These are phyloP conservation scores for Chytridiales sp. DNA, from an alignment of 371 early-diverging fungal genomes.

Conservation along the genomic window DNA sequence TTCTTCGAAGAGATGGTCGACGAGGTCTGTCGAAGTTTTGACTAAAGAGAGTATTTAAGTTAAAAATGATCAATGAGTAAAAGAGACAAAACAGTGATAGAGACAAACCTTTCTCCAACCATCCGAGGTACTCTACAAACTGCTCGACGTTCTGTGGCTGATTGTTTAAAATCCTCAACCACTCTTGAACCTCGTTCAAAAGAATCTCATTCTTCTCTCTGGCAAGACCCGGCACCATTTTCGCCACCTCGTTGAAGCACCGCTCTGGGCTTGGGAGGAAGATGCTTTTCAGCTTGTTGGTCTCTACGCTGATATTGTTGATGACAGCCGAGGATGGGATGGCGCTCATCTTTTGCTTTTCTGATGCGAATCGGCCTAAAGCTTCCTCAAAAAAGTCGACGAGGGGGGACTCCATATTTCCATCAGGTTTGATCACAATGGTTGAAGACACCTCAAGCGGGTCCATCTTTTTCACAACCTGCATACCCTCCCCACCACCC, in stretches of 20 bases:
- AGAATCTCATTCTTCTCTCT: conserved; percentile 48
- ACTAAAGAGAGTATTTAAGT: conserved; percentile 25
- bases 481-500: no score
- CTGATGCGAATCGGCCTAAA: conserved; percentile 28
- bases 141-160: conserved; percentile 42
- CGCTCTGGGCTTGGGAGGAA: conserved; percentile 48
- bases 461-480: conserved; percentile 18
- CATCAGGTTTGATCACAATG: conserved; percentile 24
- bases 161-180: conserved; percentile 43
- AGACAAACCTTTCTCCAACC: conserved; percentile 42
- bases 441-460: conserved; percentile 39
- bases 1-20: conserved; percentile 39
- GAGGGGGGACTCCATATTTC: conserved; percentile 26
- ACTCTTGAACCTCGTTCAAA: conserved; percentile 42
- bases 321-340: conserved; percentile 33
- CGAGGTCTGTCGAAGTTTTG: conserved; percentile 31
- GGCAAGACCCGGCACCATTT: conserved; percentile 43
- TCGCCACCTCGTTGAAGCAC: conserved; percentile 43
- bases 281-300: conserved; percentile 32
- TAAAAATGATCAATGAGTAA: conserved; percentile 9
- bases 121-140: conserved; percentile 52
- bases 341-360: conserved; percentile 37
- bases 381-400: conserved; percentile 38
- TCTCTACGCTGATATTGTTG: conserved; percentile 42
- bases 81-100: background rate